Percentiles rank a stretch among this genome's conserved stretches.
Conservation (phyloP, 176 grass and related monocot species). For the Coix lacrymajobi region DNA sequence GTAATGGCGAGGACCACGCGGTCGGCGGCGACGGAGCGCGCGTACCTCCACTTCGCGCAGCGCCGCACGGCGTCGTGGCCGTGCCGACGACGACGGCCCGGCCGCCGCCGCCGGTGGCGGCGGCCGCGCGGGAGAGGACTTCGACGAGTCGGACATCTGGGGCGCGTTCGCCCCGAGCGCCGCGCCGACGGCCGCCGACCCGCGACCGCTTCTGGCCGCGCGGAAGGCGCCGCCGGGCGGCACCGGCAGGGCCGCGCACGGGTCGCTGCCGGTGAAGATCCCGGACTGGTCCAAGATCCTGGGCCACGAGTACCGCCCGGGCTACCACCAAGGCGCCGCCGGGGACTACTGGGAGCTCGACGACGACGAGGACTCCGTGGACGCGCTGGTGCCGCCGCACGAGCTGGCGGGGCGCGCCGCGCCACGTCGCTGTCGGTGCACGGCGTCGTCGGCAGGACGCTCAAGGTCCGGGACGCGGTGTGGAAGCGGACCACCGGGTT, state of each 20-base stretch:
- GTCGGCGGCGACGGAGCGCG: constrained; percentile 38
- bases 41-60: constrained; percentile 48
- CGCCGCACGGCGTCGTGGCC: neutral
- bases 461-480: constrained; percentile 87
- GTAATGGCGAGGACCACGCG: constrained; percentile 45
- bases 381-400: constrained; percentile 58
- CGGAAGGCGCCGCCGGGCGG: neutral
- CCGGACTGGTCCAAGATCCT: constrained; percentile 98
- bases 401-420: constrained; percentile 64
- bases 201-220: neutral
- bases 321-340: neutral
- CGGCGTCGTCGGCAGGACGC: constrained; percentile 62
- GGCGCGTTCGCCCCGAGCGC: neutral
- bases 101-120: neutral
- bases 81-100: neutral
- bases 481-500: constrained; percentile 92
- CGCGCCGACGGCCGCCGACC: neutral
- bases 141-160: constrained; percentile 89
- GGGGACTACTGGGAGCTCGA: constrained; percentile 36
- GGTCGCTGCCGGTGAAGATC: constrained; percentile 73
- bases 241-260: constrained; percentile 2
- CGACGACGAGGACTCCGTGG: constrained; percentile 23
- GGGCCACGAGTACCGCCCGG: constrained; percentile 36
- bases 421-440: constrained; percentile 62
- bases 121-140: constrained; percentile 39